Percentiles rank a stretch among this genome's conserved stretches.
phyloP scores from a whole-genome alignment of 192 early-diverging fungal genomes.

The Podila minutissima region DNA sequence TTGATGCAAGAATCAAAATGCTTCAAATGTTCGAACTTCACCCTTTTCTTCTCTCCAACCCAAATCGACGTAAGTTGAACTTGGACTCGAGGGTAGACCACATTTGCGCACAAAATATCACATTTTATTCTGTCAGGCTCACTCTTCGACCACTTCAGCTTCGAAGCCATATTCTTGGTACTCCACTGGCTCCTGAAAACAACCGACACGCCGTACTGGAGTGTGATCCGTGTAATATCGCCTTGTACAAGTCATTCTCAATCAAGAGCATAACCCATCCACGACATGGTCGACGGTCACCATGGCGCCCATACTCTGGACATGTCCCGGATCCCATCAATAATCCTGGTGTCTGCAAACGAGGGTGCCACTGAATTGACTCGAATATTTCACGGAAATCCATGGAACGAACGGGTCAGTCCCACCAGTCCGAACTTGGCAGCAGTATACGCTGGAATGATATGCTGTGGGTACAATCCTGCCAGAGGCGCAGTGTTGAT shows the following conservation, averaged over 20 bases:
- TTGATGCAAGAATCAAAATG: too few species aligned
- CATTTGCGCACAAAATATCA: too few species aligned
- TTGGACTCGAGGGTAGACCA: too few species aligned
- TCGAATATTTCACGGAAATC: slow-evolving; percentile 55
- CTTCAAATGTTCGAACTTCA: too few species aligned
- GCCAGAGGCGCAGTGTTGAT: slow-evolving; percentile 83
- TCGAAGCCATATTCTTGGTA: background rate
- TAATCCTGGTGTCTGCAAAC: slow-evolving; percentile 63
- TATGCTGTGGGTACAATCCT: slow-evolving; percentile 63
- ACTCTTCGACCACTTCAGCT: too few species aligned
- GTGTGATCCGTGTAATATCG: slow-evolving; percentile 38
- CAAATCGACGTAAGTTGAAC: too few species aligned
- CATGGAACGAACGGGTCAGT: slow-evolving; percentile 63
- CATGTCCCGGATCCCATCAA: slow-evolving; percentile 42
- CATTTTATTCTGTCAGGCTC: too few species aligned
- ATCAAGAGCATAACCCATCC: slow-evolving; percentile 65
- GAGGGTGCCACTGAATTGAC: slow-evolving; percentile 73
- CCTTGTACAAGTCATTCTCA: slow-evolving; percentile 65
- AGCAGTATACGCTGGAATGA: slow-evolving; percentile 76
- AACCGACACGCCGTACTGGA: background rate
- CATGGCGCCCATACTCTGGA: slow-evolving; percentile 31
- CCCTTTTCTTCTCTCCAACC: too few species aligned
- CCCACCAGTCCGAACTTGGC: slow-evolving; percentile 78
- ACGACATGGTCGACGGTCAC: slow-evolving; percentile 57
- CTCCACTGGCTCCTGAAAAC: background rate